Base-by-base conservation (phyloP, 106 monocot species). In the Dendrobium officinale region DNA sequence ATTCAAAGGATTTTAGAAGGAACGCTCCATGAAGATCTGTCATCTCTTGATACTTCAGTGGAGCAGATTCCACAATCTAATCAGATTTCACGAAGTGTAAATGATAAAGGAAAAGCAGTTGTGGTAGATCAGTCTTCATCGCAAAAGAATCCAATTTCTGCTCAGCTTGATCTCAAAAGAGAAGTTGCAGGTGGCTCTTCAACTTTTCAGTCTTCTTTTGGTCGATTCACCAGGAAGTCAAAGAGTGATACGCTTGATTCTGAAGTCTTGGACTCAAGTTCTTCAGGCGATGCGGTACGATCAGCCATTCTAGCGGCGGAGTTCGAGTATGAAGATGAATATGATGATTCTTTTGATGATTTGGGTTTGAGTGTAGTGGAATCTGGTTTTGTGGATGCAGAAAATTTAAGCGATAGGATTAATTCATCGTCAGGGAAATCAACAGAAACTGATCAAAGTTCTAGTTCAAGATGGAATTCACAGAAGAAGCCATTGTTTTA, bases 281-380 rank as follows among this genome's bases (percentile, higher is more conserved):
- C 80, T 79, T 89, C 86, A 55, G 90, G 91, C 81, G 88, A 90
- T 81, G 81, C 85, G 45, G 37, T 88, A 42, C 89, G 81, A 56
- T 56, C 91, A 44, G 78, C 84, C 45, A 79, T 93, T 10, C 84
- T 95, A 22, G 91, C 92, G 42, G 81, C 90, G 45, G 87, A 88
- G 45, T 78, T 84, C 59, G 90, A 95, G 61, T 96, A 98, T 75
- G 95, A 98, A 9, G 97, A 98, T 41, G 97, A 98, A 70, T 98
- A 98, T 72, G 98, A 98, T 81, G 98, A 99, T 80, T 99, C 98
- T 15, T 99, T 99, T 73, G 98, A 99, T 79, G 98, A 99, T 58
- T 82, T 99, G 22, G 92, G 95, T 41, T 79, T 92, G 29, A 90
- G 87, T 75, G 70, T 88, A 40, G 92, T 87, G 9, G 98, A 91